These are phyloP conservation scores for Periconia sp. DNA, from an alignment of 2,329 filamentous ascomycete species.

Conservation along the genomic window DNA sequence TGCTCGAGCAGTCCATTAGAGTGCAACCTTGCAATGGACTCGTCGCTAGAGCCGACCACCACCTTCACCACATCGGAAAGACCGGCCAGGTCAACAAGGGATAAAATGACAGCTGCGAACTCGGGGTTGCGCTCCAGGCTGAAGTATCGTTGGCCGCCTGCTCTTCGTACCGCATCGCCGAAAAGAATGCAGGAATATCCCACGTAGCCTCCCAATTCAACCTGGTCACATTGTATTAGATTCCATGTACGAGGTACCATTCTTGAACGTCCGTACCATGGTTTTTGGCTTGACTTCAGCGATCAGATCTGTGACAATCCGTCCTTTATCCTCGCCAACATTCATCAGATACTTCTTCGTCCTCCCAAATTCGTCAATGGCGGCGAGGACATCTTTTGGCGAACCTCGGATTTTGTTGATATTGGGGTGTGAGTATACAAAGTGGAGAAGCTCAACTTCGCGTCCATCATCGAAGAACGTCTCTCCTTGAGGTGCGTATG, in stretches of 20 bases:
- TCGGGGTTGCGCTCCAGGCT: conserved; percentile 74
- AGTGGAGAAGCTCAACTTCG: conserved; percentile 72
- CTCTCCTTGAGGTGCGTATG: conserved; percentile 51
- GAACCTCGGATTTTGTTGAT: conserved; percentile 65
- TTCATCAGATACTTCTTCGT: conserved; percentile 78
- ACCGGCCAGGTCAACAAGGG: conserved; percentile 73
- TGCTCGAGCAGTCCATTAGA: conserved; percentile 55
- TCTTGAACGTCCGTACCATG: conserved; percentile 53
- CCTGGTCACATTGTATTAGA: conserved; percentile 33
- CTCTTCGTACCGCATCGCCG: conserved; percentile 63
- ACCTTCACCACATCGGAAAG: conserved; percentile 71
- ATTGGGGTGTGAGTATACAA: conserved; percentile 63
- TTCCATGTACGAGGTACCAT: neutral
- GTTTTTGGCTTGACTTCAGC: conserved; percentile 63
- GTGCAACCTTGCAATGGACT: conserved; percentile 64
- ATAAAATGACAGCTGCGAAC: conserved; percentile 69
- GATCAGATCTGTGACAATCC: conserved; percentile 70
- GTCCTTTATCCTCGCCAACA: conserved; percentile 73
- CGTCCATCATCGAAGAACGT: conserved; percentile 66
- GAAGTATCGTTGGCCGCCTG: conserved; percentile 67
- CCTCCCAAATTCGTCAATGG: conserved; percentile 70
- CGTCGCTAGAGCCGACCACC: conserved; percentile 68
- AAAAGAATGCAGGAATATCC: conserved; percentile 82
- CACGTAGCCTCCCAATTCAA: conserved; percentile 79
- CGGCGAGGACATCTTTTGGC: conserved; percentile 64